phyloP scores from a whole-genome alignment of 2,329 filamentous ascomycete genomes.

The Chalaropsis thielavioides region DNA sequence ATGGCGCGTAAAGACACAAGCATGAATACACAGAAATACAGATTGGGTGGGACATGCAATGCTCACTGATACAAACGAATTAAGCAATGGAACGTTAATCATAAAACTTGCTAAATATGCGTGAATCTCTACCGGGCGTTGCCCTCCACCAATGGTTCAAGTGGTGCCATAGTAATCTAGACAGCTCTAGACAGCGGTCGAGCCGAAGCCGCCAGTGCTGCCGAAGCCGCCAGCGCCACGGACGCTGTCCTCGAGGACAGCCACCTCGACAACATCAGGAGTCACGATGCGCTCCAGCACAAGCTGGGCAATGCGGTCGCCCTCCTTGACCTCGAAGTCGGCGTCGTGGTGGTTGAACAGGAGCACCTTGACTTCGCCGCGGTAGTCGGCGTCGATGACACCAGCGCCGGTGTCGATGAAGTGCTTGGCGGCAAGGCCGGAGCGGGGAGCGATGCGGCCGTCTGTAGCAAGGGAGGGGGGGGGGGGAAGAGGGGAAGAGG shows the following conservation, averaged over 20 bases:
- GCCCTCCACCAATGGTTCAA: too few species aligned
- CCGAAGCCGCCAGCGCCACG: conserved; percentile 84
- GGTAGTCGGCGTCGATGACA: conserved; percentile 95
- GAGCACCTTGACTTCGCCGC: conserved; percentile 83
- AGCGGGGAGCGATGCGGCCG: conserved; percentile 77
- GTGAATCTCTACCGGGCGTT: neutral
- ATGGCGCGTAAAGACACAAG: neutral
- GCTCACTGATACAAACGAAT: neutral
- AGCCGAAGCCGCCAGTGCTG: conserved; percentile 50
- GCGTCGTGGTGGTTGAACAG: conserved; percentile 81
- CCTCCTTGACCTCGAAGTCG: conserved; percentile 69
- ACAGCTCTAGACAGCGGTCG: neutral
- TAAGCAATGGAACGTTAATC: neutral
- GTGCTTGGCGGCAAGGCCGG: conserved; percentile 83
- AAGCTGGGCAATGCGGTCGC: conserved; percentile 86
- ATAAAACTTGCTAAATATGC: neutral
- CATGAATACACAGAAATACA: neutral
- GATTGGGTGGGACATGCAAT: neutral
- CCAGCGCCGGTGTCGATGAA: conserved; percentile 93
- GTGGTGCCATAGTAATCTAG: too few species aligned
- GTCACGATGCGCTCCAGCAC: conserved; percentile 90
- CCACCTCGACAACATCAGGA: conserved; percentile 78
- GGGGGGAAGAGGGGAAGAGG: too few species aligned
- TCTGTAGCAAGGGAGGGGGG: conserved; percentile 39
- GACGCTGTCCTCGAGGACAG: conserved; percentile 78